Evolutionary conservation across 106 monocot genomes (phyloP), one percentile per base, ranked within the genome.

Genomic region (Dendrobium chrysotoxum): DNA sequence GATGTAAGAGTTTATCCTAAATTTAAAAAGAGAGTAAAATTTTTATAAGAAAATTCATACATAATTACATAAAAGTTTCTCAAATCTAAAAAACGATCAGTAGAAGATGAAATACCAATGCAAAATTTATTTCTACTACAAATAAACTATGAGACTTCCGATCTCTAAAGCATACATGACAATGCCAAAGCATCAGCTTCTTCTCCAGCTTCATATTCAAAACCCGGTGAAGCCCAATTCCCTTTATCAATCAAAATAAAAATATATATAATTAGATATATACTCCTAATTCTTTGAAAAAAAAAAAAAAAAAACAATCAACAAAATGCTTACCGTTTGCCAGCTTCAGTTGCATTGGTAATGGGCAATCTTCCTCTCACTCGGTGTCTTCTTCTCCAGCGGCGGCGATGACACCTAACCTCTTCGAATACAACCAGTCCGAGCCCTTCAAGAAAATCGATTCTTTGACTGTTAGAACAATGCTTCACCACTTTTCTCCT

Each of bases 361-460:
- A 76, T 23, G 15, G 50, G 28, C 28, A 76, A 50, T 11, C 47
- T 47, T 47, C 76, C 26, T 76, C 76, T 76, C 76, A 26, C 47
- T 6, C 40, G 12, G 26, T 28, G 38, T 9, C 44, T 75, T 40
- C 76, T 50, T 40, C 47, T 76, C 5, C 50, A 2, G 13, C 50
- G 35, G 10, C 41, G 50, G 23, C 76, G 41, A 30, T 20, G 42
- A n/a, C 39, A 75, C 12, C 40, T 75, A 39, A 40, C 21, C 74
- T 75, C 40, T 41, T 21, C 40, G n/a, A 75, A 75, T 41, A 75
- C 74, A 17, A 75, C 74, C 74, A 75, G 20, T 17, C 74, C 42
- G 20, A 75, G 21, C 41, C 41, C 74, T 75, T 42, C 74, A 7
- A 75, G 1, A 18, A 75, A 40, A 0, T 35, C 42, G 0, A 75